These are phyloP conservation scores for Trifolium subterraneum DNA, from an alignment of 306 rosid genomes.

Conservation along the genomic window DNA sequence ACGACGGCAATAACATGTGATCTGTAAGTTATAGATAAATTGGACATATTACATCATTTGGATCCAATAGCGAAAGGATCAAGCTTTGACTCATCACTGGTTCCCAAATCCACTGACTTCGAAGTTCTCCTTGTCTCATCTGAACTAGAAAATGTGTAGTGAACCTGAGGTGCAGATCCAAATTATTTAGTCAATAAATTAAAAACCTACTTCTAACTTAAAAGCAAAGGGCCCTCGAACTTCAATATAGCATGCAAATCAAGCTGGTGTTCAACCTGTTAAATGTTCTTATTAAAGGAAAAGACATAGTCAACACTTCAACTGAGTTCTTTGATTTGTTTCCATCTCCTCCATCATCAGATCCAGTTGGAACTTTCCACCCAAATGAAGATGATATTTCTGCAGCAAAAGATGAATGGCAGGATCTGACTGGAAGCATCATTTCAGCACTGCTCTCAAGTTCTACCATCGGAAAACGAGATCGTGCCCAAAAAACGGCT, in stretches of 20 bases:
- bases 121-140: slow-evolving; percentile 72
- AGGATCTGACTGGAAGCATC: slow-evolving; percentile 71
- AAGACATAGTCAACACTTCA: slow-evolving; percentile 71
- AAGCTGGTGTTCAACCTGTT: slow-evolving; percentile 67
- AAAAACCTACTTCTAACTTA: slow-evolving; percentile 31
- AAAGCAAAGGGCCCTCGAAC: slow-evolving; percentile 24
- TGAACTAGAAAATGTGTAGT: slow-evolving; percentile 77
- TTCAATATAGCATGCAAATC: slow-evolving; percentile 36
- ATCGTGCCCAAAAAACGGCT: slow-evolving; percentile 97
- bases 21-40: slow-evolving; percentile 28
- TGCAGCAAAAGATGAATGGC: slow-evolving; percentile 68
- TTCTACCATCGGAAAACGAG: slow-evolving; percentile 84
- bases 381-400: slow-evolving; percentile 78
- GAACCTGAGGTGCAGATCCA: slow-evolving; percentile 72
- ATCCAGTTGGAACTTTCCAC: slow-evolving; percentile 94
- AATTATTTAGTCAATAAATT: slow-evolving; percentile 44
- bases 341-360: slow-evolving; percentile 89
- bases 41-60: slow-evolving; percentile 68
- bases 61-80: slow-evolving; percentile 88
- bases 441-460: slow-evolving; percentile 63
- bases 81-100: slow-evolving; percentile 91
- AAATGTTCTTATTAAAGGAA: slow-evolving; percentile 68
- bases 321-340: slow-evolving; percentile 75
- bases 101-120: slow-evolving; percentile 92
- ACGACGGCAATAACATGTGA: slow-evolving; percentile 24